These are phyloP conservation scores for Lipomyces yamadae DNA, from an alignment of 805 yeast species.

Conservation along the genomic window DNA sequence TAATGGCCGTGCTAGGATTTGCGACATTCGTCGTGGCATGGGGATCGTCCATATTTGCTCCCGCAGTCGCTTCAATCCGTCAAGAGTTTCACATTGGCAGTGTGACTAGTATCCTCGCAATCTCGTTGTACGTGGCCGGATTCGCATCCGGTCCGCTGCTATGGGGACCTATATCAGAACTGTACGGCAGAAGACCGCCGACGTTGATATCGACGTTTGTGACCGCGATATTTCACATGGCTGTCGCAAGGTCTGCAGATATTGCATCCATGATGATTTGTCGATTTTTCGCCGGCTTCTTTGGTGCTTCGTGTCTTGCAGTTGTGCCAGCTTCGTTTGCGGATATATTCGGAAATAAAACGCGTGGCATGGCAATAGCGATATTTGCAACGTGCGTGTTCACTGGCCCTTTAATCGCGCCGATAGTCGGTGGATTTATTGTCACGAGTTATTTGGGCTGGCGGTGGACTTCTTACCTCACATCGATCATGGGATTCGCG, in stretches of 20 bases:
- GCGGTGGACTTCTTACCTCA: slow-evolving; percentile 78
- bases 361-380: slow-evolving; percentile 72
- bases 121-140: slow-evolving; percentile 78
- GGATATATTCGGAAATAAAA: slow-evolving; percentile 70
- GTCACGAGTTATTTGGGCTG: slow-evolving; percentile 60
- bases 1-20: slow-evolving; percentile 54
- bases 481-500: slow-evolving; percentile 62
- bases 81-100: slow-evolving; percentile 61
- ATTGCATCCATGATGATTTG: slow-evolving; percentile 63
- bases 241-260: slow-evolving; percentile 48
- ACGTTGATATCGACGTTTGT: slow-evolving; percentile 59
- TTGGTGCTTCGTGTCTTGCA: slow-evolving; percentile 80
- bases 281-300: slow-evolving; percentile 73
- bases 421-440: slow-evolving; percentile 71
- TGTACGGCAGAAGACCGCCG: slow-evolving; percentile 70
- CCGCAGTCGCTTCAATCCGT: slow-evolving; percentile 54
- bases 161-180: slow-evolving; percentile 77
- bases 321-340: slow-evolving; percentile 81
- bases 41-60: slow-evolving; percentile 81
- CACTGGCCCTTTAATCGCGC: slow-evolving; percentile 73
- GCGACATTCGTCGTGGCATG: slow-evolving; percentile 61
- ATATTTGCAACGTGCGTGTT: slow-evolving; percentile 70
- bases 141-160: slow-evolving; percentile 83
- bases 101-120: slow-evolving; percentile 71
- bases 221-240: slow-evolving; percentile 49